These are phyloP conservation scores for Trichoderma sp. DNA, from an alignment of 2,329 filamentous ascomycete genomes.

Conservation along the genomic window DNA sequence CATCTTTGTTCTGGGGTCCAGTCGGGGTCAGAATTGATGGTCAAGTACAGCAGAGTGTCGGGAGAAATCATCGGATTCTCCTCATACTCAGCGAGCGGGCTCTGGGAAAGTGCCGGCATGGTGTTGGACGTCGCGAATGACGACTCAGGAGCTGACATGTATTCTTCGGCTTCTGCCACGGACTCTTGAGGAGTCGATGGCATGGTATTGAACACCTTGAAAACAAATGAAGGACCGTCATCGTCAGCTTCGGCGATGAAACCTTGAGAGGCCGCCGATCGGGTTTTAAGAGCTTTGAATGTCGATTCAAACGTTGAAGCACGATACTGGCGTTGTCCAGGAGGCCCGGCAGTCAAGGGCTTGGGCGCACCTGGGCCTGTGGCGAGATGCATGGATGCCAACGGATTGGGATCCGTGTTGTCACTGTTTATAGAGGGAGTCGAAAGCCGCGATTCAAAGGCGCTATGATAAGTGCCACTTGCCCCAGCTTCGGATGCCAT, in stretches of 20 bases:
- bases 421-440: constrained; percentile 21
- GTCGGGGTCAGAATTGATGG: neutral
- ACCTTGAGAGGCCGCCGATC: constrained; percentile 11
- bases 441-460: constrained; percentile 8
- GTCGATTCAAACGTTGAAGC: constrained; percentile 43
- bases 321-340: constrained; percentile 50
- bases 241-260: neutral
- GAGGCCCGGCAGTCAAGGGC: constrained; percentile 54
- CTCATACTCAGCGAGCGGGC: neutral
- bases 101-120: constrained; percentile 12
- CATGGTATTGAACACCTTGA: neutral
- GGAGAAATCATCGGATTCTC: neutral
- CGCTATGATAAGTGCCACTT: neutral
- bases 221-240: neutral
- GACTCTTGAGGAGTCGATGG: neutral
- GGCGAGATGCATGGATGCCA: constrained; percentile 28
- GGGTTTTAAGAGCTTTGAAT: constrained; percentile 34
- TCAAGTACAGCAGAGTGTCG: neutral
- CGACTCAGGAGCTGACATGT: constrained; percentile 37
- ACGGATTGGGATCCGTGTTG: constrained; percentile 20
- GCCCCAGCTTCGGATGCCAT: neutral
- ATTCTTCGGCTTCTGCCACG: neutral
- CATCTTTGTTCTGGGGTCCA: neutral
- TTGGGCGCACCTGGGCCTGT: constrained; percentile 43
- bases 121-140: constrained; percentile 33